Base-by-base conservation (phyloP, 768 basidiomycete genomes). In the Trametes villosa region DNA sequence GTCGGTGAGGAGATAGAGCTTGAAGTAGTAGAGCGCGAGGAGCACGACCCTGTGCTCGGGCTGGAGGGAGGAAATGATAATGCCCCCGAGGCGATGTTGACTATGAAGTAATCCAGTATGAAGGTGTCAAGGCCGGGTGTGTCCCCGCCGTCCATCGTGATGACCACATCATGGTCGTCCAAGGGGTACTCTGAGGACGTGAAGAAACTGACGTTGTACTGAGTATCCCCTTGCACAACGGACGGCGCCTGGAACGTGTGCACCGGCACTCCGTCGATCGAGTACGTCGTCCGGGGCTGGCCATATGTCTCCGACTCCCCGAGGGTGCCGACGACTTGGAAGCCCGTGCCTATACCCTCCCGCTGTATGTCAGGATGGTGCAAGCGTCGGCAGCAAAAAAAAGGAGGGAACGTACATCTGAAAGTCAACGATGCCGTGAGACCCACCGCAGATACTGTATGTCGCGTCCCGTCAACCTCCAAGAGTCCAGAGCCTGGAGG, bases 41-140 rank as follows among this genome's bases (percentile, higher is more conserved):
- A n/a, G n/a, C n/a, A n/a, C n/a, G n/a, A n/a, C n/a, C n/a, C n/a
- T n/a, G n/a, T n/a, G n/a, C n/a, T n/a, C n/a, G n/a, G n/a, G 51
- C 50, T 67, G 71, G 3, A 57, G 31, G 2, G 68, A 53, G 2
- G 65, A 59, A 2, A 47, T 24, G 34, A 68, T 22, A 13, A 72
- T n/a, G n/a, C n/a, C n/a, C n/a, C n/a, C n/a, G n/a, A n/a, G n/a
- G n/a, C n/a, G n/a, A n/a, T n/a, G n/a, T n/a, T 38, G 29, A 59
- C 24, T 13, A 59, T 29, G 34, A 60, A 60, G 34, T 53, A 60
- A 36, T 60, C 59, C 22, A 60, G 44, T 44, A 41, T 53, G 38
- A 53, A 60, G 18, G 24, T 17, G 26, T 53, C 46, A n/a, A n/a
- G n/a, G n/a, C n/a, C n/a, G 5, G 57, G 57, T 12, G 38, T 38